phyloP scores from a whole-genome alignment of 768 basidiomycete species.

The Trametes sanguinea region DNA sequence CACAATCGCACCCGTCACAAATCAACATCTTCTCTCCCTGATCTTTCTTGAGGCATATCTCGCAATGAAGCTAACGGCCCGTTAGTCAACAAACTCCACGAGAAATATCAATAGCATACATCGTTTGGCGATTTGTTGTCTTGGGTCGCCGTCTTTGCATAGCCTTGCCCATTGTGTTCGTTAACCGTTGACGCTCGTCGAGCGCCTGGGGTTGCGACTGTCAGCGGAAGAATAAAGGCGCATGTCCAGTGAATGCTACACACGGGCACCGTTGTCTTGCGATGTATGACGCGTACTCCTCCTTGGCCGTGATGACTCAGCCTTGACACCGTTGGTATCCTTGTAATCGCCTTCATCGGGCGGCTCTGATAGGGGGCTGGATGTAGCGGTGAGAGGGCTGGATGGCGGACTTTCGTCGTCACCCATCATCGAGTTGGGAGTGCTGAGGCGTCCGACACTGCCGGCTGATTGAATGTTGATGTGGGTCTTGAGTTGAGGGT shows the following conservation, averaged over 20 bases:
- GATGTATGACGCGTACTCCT: slow-evolving; percentile 54
- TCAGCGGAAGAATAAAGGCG: slow-evolving; percentile 5
- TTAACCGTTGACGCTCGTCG: slow-evolving; percentile 16
- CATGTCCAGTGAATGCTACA: slow-evolving; percentile 10
- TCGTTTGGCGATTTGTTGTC: slow-evolving; percentile 14
- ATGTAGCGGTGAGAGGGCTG: slow-evolving; percentile 75
- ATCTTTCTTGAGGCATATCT: slow-evolving; percentile 89
- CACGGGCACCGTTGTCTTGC: slow-evolving; percentile 45
- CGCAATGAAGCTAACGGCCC: slow-evolving; percentile 71
- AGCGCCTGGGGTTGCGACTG: slow-evolving; percentile 1
- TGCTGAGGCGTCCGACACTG: slow-evolving; percentile 39
- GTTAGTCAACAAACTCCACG: background rate
- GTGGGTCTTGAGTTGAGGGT: slow-evolving; percentile 58
- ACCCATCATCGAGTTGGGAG: slow-evolving; percentile 28
- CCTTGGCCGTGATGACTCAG: slow-evolving; percentile 41
- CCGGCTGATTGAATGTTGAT: slow-evolving; percentile 45
- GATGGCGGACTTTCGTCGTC: slow-evolving; percentile 61
- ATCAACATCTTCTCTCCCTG: slow-evolving; percentile 90
- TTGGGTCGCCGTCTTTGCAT: background rate
- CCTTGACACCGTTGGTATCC: slow-evolving; percentile 49
- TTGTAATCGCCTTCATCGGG: slow-evolving; percentile 73
- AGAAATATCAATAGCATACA: slow-evolving; percentile 11
- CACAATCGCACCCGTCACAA: slow-evolving; percentile 84
- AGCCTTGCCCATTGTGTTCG: background rate
- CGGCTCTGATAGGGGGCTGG: slow-evolving; percentile 77